Evolutionary conservation across 768 basidiomycete species (phyloP).

Genomic region (Boletus coccyginus): DNA sequence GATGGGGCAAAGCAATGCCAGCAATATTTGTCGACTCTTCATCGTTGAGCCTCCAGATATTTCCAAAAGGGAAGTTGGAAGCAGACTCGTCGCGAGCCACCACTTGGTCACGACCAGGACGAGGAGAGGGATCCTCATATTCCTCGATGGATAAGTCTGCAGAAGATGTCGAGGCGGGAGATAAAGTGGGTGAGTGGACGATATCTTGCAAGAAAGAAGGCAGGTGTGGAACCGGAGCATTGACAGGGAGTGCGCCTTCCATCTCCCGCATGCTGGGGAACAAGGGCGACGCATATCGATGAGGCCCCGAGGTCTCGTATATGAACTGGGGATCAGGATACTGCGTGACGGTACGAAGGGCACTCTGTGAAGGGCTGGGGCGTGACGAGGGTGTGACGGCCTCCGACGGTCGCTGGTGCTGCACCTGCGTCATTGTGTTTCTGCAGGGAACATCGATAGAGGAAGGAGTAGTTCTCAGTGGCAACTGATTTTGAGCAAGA

Average conservation of each 20-base stretch:
- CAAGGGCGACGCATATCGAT: conserved; percentile 40
- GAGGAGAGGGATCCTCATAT: conserved; percentile 37
- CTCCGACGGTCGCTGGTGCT: conserved; percentile 39
- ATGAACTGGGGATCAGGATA: conserved; percentile 51
- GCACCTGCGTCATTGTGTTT: conserved; percentile 47
- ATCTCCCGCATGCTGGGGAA: conserved; percentile 31
- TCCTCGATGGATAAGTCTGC: conserved; percentile 67
- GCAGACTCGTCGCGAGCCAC: conserved; percentile 27
- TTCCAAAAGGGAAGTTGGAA: conserved; percentile 37
- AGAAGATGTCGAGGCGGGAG: conserved; percentile 63
- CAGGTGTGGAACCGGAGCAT: conserved; percentile 53
- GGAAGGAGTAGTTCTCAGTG: conserved; percentile 19
- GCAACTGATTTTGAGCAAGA: conserved; percentile 53
- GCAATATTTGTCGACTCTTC: conserved; percentile 62
- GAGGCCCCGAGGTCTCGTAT: conserved; percentile 61
- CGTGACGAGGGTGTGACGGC: conserved; percentile 34
- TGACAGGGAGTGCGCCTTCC: conserved; percentile 17
- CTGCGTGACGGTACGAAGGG: conserved; percentile 40
- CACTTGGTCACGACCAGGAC: conserved; percentile 27
- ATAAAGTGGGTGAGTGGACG: conserved; percentile 63
- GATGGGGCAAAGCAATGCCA: conserved; percentile 46
- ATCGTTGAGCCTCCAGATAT: conserved; percentile 73
- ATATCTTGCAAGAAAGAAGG: conserved; percentile 78
- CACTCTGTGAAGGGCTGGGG: conserved; percentile 49
- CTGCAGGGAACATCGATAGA: conserved; percentile 32